Conservation (phyloP, 176 grass and related monocot genomes). For the Oropetium thomaeum region DNA sequence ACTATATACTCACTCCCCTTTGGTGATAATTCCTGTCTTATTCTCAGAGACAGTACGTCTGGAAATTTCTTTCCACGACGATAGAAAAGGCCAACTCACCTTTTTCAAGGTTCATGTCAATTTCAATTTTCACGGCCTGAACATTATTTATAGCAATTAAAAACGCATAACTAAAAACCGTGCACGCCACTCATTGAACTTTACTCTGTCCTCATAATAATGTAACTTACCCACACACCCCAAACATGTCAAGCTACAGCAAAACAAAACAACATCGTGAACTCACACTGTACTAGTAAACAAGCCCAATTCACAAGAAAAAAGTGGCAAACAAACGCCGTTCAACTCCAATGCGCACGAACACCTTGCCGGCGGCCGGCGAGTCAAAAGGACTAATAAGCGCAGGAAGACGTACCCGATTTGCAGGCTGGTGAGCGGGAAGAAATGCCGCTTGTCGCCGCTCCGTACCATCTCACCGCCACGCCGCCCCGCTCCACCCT, state of each 20-base stretch:
- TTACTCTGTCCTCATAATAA: background rate
- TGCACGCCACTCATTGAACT: background rate
- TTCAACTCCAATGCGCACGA: background rate
- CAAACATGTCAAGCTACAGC: background rate
- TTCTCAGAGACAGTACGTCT: constrained; percentile 24
- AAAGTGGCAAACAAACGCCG: background rate
- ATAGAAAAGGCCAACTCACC: background rate
- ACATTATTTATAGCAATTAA: background rate
- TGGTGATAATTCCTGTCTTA: constrained; percentile 10
- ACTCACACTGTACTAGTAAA: background rate
- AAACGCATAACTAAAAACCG: background rate
- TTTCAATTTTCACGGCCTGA: background rate
- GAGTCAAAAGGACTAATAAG: constrained; percentile 1
- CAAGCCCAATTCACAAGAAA: background rate
- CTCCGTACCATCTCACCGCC: constrained; percentile 31
- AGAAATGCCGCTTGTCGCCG: constrained; percentile 62
- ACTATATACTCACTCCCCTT: constrained; percentile 7
- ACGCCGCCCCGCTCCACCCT: constrained; percentile 2
- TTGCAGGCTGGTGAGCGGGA: constrained; percentile 84
- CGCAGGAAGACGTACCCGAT: constrained; percentile 53
- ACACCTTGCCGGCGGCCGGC: background rate
- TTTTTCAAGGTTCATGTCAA: background rate
- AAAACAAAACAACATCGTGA: background rate
- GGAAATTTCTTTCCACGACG: constrained; percentile 8
- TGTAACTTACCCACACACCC: background rate